phyloP scores from a whole-genome alignment of 345 rosid species.

The Physaria fendleri region DNA sequence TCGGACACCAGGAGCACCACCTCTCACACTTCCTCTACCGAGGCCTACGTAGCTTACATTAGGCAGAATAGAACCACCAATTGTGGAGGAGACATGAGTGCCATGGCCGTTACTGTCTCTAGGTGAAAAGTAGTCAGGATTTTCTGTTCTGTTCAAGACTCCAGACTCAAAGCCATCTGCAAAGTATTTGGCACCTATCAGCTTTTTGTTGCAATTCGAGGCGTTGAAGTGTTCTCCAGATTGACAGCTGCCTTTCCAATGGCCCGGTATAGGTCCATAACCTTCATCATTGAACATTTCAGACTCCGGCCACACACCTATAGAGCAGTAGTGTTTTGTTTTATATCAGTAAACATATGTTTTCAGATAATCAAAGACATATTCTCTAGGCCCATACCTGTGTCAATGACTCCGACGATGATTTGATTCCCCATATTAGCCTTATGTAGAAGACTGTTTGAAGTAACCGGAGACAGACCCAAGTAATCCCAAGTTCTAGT shows the following conservation, averaged over 20 bases:
- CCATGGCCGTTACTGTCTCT: slow-evolving; percentile 59
- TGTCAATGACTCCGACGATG: too few relatives aligned
- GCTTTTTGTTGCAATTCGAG: slow-evolving; percentile 37
- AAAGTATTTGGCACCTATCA: slow-evolving; percentile 44
- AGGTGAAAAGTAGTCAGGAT: slow-evolving; percentile 33
- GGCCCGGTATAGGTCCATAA: slow-evolving; percentile 11
- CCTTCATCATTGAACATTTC: slow-evolving; percentile 16
- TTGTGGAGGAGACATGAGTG: slow-evolving; percentile 46
- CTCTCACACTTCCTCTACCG: slow-evolving; percentile 38
- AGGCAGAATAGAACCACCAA: slow-evolving; percentile 35
- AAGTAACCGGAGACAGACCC: slow-evolving; percentile 36
- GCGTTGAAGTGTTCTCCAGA: slow-evolving; percentile 8
- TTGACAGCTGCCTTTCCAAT: slow-evolving; percentile 17
- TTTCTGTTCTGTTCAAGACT: slow-evolving; percentile 16
- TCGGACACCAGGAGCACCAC: slow-evolving; percentile 43
- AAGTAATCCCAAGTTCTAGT: slow-evolving; percentile 67
- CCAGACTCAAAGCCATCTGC: slow-evolving; percentile 22
- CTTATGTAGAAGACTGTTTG: slow-evolving; percentile 26
- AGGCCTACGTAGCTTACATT: slow-evolving; percentile 34
- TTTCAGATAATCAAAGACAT: background rate
- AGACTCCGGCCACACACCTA: slow-evolving; percentile 19
- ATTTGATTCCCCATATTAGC: background rate
- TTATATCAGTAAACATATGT: background rate
- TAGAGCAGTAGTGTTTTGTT: background rate
- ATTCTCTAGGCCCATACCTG: too few relatives aligned